Base-by-base conservation (phyloP, 2,329 filamentous ascomycete species). In the Rutstroemia sp. region DNA sequence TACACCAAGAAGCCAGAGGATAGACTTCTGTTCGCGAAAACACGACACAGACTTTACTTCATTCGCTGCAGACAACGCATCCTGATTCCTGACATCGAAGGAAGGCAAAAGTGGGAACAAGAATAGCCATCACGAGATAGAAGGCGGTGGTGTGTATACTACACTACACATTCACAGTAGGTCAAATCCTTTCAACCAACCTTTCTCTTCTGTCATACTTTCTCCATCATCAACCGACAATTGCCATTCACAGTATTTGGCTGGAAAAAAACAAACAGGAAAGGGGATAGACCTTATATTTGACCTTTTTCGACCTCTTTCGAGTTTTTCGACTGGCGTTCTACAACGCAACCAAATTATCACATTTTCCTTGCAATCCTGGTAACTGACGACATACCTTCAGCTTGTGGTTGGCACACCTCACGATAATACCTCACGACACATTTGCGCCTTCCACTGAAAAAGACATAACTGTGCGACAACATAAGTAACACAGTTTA, bases 81-180 rank as follows among this genome's bases (percentile, higher is more conserved):
- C 16, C 39, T 42, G 17, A n/a, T 5, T 19, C 16, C 39, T 42
- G 17, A n/a, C 16, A 60, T 52, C 58, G 62, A 62, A 45, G 30
- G 30, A 34, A 45, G 42, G 42, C 42, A 14, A 45, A 45, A 45
- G 42, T 23, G 42, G 42, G 42, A 45, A 45, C 42, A 23, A 19
- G 42, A 42, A n/a, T 14, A 42, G n/a, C 16, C 39, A 42, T 17
- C 39, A 42, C 39, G 16, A 17, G 39, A 42, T 19, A 17, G 39
- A 19, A 42, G 17, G n/a, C 14, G 6, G 39, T 10, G 39, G 16
- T n/a, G 39, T 42, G 14, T n/a, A 42, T 27, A 27, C 25, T 27
- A 8, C 9, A 27, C 25, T 7, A 8, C 9, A 17, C 16, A 19
- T 19, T 19, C 39, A 42, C 17, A 42, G 39, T 42, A 42, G 9